Evolutionary conservation across 2,329 filamentous ascomycete species (phyloP), one percentile per base, ranked within the genome.

Genomic region (Dryadomyces quercus-mongolicae): DNA sequence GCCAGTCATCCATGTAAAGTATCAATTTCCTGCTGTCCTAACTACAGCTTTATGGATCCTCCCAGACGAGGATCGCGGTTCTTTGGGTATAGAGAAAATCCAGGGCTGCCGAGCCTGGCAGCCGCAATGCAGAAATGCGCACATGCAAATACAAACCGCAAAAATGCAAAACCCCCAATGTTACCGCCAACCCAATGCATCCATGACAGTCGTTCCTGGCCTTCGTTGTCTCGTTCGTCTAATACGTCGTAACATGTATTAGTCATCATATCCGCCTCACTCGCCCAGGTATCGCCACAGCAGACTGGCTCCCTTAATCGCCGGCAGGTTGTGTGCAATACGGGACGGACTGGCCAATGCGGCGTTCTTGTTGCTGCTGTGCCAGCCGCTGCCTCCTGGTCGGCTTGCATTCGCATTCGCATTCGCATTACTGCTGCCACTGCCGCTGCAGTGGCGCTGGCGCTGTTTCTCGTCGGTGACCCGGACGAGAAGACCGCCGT

Each of bases 251-350:
- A 40, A 16, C 3, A 4, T 40, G 3, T 4, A 13, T 40, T 40
- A 16, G 36, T 40, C 36, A 40, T 40, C 36, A 40, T n/a, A 18
- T 20, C n/a, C n/a, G n/a, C n/a, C n/a, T n/a, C 8, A 18, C 16
- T 4, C 16, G 8, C 42, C 16, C 6, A 52, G 56, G 34, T 61
- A 60, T 36, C 57, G 55, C 57, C 59, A 60, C 38, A 59, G 46
- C 10, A 60, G 53, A 22, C 60, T 60, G 22, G 52, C 60, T 7
- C 59, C 59, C 36, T 59, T 52, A 21, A 61, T 54, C 44, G 56
- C 56, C 1, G 58, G 58, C 21, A 61, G 49, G 2, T 52, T 52
- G 18, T 59, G 54, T 34, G 6, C 36, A 12, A 40, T 40, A 2
- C 8, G 36, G 3, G 36, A 4, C 36, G 7, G 36, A 2, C 10